Conservation (phyloP, 2,329 filamentous ascomycete genomes). For the Colletotrichum coccodes region DNA sequence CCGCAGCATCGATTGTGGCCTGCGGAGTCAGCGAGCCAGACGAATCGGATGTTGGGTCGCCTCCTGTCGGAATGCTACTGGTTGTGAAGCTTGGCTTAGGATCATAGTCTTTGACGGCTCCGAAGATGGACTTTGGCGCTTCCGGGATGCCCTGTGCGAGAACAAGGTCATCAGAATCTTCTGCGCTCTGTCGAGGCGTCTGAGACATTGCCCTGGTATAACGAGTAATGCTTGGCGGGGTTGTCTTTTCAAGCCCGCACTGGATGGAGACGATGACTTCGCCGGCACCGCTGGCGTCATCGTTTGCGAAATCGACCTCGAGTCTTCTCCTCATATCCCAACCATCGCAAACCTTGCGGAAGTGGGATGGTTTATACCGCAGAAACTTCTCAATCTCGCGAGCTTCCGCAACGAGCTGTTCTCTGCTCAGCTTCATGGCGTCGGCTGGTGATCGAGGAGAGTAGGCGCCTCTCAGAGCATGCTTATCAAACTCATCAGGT, state of each 20-base stretch:
- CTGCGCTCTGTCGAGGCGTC: neutral
- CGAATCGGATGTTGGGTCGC: constrained; percentile 15
- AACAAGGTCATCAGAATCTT: neutral
- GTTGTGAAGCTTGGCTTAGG: neutral
- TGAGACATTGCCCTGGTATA: constrained; percentile 48
- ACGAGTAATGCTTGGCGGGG: constrained; percentile 54
- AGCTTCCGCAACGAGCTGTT: constrained; percentile 80
- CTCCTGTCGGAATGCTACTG: neutral
- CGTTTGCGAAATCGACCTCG: constrained; percentile 88
- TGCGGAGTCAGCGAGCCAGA: constrained; percentile 23
- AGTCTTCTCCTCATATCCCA: constrained; percentile 93
- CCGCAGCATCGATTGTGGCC: constrained; percentile 22
- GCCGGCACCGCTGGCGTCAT: constrained; percentile 79
- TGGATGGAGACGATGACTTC: constrained; percentile 81
- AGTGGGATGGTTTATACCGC: constrained; percentile 78
- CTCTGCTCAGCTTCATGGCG: constrained; percentile 74
- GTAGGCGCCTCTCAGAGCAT: constrained; percentile 77
- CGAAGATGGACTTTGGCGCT: constrained; percentile 42
- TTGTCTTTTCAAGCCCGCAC: constrained; percentile 73
- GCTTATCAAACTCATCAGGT: constrained; percentile 78
- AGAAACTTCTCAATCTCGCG: constrained; percentile 84
- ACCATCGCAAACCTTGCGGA: constrained; percentile 79
- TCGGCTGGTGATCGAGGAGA: constrained; percentile 83
- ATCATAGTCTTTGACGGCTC: neutral
- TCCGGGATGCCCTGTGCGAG: neutral